These are phyloP conservation scores for Xerocomellus dryophilus DNA, from an alignment of 768 basidiomycete species.

Conservation along the genomic window DNA sequence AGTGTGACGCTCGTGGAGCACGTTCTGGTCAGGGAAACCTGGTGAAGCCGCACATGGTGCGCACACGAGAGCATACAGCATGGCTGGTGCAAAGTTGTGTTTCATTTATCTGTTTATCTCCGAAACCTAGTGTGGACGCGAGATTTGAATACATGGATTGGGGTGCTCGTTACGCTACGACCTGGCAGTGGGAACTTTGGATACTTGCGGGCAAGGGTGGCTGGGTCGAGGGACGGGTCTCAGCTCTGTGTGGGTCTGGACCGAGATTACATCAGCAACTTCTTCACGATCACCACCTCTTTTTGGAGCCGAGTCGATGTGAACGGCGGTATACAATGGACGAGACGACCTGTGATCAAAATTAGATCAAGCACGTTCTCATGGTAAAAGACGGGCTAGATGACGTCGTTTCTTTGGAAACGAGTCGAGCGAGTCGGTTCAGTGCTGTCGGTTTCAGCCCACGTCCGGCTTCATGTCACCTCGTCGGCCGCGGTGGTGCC, in stretches of 20 bases:
- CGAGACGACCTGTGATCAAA: neutral
- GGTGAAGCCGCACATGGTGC: constrained; percentile 4
- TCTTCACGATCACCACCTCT: too few species aligned
- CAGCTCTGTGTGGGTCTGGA: neutral
- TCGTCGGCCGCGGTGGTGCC: constrained; percentile 6
- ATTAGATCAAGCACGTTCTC: constrained; percentile 14
- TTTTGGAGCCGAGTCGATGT: neutral
- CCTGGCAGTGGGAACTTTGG: neutral
- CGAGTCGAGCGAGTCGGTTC: constrained; percentile 8
- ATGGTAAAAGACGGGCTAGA: constrained; percentile 4
- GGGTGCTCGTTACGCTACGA: constrained; percentile 21
- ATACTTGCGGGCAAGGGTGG: neutral
- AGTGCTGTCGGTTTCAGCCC: constrained; percentile 9
- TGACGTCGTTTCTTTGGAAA: constrained; percentile 28
- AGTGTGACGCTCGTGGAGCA: neutral
- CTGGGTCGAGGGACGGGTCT: neutral
- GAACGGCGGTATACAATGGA: neutral
- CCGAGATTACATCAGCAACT: neutral
- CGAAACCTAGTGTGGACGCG: constrained; percentile 10
- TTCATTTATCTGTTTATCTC: constrained; percentile 25
- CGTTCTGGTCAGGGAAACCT: constrained; percentile 11
- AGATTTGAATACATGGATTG: neutral
- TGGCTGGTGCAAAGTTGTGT: neutral
- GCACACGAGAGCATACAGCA: constrained; percentile 6
- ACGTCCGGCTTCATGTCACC: constrained; percentile 1